Evolutionary conservation across 768 basidiomycete genomes (phyloP), one percentile per base, ranked within the genome.

Genomic region (Boletus rex-veris): DNA sequence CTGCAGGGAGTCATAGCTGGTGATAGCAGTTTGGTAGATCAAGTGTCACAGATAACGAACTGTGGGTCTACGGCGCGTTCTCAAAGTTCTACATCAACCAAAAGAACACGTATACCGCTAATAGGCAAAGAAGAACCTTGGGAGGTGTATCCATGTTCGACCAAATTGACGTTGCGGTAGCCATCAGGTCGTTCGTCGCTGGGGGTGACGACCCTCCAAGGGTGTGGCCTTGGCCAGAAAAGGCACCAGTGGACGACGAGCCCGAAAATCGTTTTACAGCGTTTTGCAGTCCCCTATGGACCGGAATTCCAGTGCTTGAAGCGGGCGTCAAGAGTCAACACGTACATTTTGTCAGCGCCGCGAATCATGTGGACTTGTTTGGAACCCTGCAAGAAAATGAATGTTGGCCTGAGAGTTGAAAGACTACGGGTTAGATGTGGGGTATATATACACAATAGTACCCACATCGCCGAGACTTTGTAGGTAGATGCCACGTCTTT

Each of bases 161-260:
- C 51, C 83, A 71, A 10, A 60, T 68, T 8, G 68, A 75, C 4
- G 67, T 59, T 1, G 72, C 70, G 5, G 69, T 71, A 39, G 71
- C 69, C 19, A 71, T 54, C 26, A 72, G 58, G 45, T 73, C 63
- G 21, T 60, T 58, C 46, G 77, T 71, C 18, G 72, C 68, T 26
- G 77, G 59, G 14, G 75, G 67, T 14, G 74, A 55, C 2, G 71
- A 59, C 26, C 82, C 82, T 19, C 84, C 86, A 2, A 93, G 75
- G 7, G 85, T 90, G 9, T 85, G 84, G 21, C 91, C 91, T 63
- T 79, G 78, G 4, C 91, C 91, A 21, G 81, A 66, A 66, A 93
- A 93, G 39, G 81, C 74, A 37, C 73, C 63, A 3, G 71, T 50
- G 21, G 73, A 53, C 8, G 77, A 71, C 28, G 69, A 52, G 3